Conservation (phyloP, 2,329 filamentous ascomycete genomes). For the Diplocarpon mali region DNA sequence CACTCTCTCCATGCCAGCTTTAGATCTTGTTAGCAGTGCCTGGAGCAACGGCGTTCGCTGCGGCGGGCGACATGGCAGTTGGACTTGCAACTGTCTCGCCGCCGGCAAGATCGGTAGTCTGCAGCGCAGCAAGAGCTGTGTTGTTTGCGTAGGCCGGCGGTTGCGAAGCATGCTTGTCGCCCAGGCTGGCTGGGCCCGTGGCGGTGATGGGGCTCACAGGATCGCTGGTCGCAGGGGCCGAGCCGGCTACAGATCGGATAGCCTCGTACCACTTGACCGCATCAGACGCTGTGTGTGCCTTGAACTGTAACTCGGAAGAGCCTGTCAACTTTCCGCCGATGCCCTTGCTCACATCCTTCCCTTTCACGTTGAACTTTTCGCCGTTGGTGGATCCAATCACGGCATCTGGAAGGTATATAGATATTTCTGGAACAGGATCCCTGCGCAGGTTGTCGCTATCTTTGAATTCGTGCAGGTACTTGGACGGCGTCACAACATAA, state of each 20-base stretch:
- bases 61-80: slow-evolving; percentile 1
- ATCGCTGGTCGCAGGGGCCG: slow-evolving; percentile 9
- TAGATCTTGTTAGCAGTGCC: slow-evolving; percentile 6
- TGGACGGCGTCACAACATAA: slow-evolving; percentile 81
- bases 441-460: slow-evolving; percentile 63
- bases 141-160: slow-evolving; percentile 16
- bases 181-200: slow-evolving; percentile 17
- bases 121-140: slow-evolving; percentile 12
- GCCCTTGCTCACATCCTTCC: slow-evolving; percentile 78
- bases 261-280: slow-evolving; percentile 78
- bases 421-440: slow-evolving; percentile 76
- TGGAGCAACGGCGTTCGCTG: not conserved
- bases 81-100: slow-evolving; percentile 21
- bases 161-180: slow-evolving; percentile 9
- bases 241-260: slow-evolving; percentile 34
- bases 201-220: slow-evolving; percentile 13
- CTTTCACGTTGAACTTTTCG: slow-evolving; percentile 87
- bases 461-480: slow-evolving; percentile 93
- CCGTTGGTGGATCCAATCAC: slow-evolving; percentile 60
- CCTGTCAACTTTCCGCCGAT: slow-evolving; percentile 73
- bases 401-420: slow-evolving; percentile 87
- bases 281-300: slow-evolving; percentile 70
- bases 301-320: slow-evolving; percentile 72
- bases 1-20: not conserved
- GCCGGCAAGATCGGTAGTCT: slow-evolving; percentile 21